Evolutionary conservation across 441 rosid species (phyloP), one percentile per base, ranked within the genome.

Genomic region (Populus hybrid): DNA sequence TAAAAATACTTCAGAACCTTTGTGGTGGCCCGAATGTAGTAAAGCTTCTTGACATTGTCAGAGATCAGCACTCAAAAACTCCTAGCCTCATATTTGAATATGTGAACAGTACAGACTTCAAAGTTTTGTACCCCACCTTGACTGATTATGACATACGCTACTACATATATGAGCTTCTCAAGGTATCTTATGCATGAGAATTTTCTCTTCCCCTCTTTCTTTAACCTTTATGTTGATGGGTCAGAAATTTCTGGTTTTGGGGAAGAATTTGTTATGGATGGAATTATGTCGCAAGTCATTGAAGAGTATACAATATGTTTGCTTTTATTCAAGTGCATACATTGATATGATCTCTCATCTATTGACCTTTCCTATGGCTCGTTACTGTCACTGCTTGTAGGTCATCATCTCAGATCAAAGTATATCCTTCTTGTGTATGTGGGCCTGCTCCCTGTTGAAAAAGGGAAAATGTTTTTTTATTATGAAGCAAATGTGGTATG

Each of bases 91-190:
- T 95, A 78, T 95, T 95, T 77, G 99, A 95, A 84, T 89, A 81
- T 83, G 99, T 93, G 76, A 95, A 95, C 89, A 92, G 91, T 86
- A 92, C 96, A 36, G 99, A 95, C 81, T 95, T 93, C 82, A 95
- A 93, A 90, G 89, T 95, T 79, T 42, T 93, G 83, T 95, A 93
- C 79, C 99, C 99, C 30, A 92, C 97, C 10, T 88, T 95, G 88
- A 93, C 97, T 40, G 99, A 95, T 81, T 95, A 95, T 83, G 97
- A 93, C 85, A 90, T 95, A 78, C 97, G 97, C 73, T 95, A 95
- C 87, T 93, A 92, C 87, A 95, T 95, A 74, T 95, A 93, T 38
- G 97, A 95, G 89, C 96, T 93, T 82, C 91, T 95, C 77, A 95
- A 93, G 99, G 99, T 93, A 88, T 76, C 32, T 6, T 74, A 16